phyloP scores from a whole-genome alignment of 805 yeast species.

The Nakazawaea wyomingensis region DNA sequence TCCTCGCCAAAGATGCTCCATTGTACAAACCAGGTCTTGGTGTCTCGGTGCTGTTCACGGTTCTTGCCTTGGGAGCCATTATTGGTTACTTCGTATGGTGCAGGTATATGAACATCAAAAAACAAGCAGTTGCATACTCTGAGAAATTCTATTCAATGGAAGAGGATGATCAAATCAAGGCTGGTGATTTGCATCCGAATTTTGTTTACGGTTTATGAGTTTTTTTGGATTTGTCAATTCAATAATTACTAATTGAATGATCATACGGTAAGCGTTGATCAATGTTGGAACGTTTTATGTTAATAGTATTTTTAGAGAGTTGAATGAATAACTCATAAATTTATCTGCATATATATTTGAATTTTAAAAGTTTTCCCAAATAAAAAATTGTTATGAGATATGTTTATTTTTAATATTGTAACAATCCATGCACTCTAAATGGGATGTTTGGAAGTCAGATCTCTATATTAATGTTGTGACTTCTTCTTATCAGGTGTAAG shows the following conservation, averaged over 20 bases:
- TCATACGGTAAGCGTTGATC: no score
- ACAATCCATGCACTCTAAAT: no score
- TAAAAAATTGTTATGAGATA: background rate
- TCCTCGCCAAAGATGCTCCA: constrained; percentile 46
- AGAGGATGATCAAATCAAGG: constrained; percentile 25
- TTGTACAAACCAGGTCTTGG: constrained; percentile 43
- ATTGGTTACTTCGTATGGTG: constrained; percentile 30
- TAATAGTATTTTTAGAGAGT: background rate
- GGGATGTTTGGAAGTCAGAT: no score
- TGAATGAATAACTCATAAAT: background rate
- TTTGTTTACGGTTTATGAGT: constrained; percentile 30
- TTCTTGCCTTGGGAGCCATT: constrained; percentile 34
- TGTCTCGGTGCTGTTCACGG: constrained; percentile 36
- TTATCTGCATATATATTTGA: background rate
- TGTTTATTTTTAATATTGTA: background rate
- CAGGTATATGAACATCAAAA: constrained; percentile 22
- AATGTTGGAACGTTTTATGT: background rate
- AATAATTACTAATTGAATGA: no score
- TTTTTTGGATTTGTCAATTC: background rate
- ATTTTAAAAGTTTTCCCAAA: background rate
- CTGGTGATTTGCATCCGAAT: constrained; percentile 36
- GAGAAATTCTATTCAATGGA: constrained; percentile 24
- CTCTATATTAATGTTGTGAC: no score
- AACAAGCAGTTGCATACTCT: constrained; percentile 14
- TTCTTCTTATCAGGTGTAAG: no score